Evolutionary conservation across 2,329 filamentous ascomycete genomes (phyloP), one percentile per base, ranked within the genome.

Genomic region (Curvularia lunata): DNA sequence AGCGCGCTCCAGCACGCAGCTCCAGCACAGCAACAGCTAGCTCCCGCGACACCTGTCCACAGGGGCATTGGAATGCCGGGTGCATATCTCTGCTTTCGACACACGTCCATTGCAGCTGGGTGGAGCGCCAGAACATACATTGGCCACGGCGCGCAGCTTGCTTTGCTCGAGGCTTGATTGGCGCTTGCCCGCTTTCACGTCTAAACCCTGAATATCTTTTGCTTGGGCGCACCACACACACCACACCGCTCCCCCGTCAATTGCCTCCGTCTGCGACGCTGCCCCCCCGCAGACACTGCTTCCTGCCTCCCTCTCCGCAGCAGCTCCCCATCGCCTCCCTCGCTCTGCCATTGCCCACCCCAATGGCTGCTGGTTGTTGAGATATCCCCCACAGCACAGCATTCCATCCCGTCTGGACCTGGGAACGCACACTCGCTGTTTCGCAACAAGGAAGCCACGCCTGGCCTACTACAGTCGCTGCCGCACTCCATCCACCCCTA

Each of bases 201-300:
- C 59, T 56, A 52, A 66, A 69, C 63, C 66, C 69, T 65, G 64
- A 65, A 65, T 51, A 57, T 63, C 54, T 58, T 58, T 55, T 66
- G 57, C 59, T 62, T 54, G 56, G 59, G 57, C 25, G 57, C 37
- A n/a, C 32, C 37, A n/a, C 32, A 61, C 37, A n/a, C 32, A 61
- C 59, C 69, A 71, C 70, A 73, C 70, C 70, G 68, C 71, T 66
- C 58, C 61, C 63, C 58, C 67, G 60, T 65, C 64, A 60, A 68
- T 65, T 65, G 40, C 62, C 64, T 55, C 62, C 64, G 19, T 34
- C 55, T 25, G 51, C 27, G 50, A 32, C 43, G 23, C 34, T 30
- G 45, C 41, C 41, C 56, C 65, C 62, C 64, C 67, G 61, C 65
- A 54, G 52, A 55, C 56, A 50, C 40, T 60, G 55, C 50, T 34